Evolutionary conservation across 2,329 filamentous ascomycete genomes (phyloP), one percentile per base, ranked within the genome.

Genomic region (Trichoderma afroharzianum): DNA sequence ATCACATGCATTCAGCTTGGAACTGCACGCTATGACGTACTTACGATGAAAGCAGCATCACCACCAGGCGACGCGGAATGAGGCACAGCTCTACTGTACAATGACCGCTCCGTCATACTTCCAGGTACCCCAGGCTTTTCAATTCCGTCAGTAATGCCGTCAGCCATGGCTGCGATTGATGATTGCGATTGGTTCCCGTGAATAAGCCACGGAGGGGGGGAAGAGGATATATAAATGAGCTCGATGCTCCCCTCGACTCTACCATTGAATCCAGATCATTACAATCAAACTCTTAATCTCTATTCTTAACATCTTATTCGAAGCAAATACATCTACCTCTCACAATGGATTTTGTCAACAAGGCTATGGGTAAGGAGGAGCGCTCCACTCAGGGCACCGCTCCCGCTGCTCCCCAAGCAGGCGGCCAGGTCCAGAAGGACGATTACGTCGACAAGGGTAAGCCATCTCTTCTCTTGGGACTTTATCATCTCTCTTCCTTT

Each of bases 391-490:
- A 74, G 30, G 73, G 74, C 63, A 72, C 76, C 36, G 62, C 66
- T 63, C 59, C 57, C 12, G 57, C 57, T 61, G 69, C 39, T 21
- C 62, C 43, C 9, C 43, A 50, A 26, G 59, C 59, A 67, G 57
- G 36, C 21, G 59, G 28, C n/a, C n/a, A 24, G 47, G 47, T 3
- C 11, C 71, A 72, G 33, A 47, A 62, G 11, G 71, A 78, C 33
- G 82, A 84, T 74, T 82, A 81, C 72, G 74, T 78, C 2, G 81
- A 83, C 75, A 83, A 82, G 79, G 80, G 81, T 83, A 72, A 43
- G 36, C 28, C 24, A 5, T 57, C 24, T 15, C 30, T 9, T 15
- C 12, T 14, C 24, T 30, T 3, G 1, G 26, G n/a, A 53, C 6
- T 39, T 53, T 15, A 3, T 3, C 6, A n/a, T 21, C 15, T 43